phyloP scores from a whole-genome alignment of 441 rosid genomes.

The Euphorbia corollata region DNA sequence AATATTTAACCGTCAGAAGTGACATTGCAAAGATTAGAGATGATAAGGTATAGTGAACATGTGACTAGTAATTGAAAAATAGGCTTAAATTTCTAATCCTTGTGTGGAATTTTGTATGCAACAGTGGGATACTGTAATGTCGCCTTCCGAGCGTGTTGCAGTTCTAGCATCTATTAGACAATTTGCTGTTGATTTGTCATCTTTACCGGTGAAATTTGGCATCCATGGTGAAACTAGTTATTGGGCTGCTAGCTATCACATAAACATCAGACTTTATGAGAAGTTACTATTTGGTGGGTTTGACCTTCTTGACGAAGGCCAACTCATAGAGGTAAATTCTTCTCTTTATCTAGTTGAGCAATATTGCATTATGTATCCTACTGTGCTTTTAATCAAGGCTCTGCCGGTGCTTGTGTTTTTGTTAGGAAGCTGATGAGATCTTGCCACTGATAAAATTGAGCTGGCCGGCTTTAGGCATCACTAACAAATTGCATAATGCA shows the following conservation, averaged over 20 bases:
- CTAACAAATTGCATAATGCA: slow-evolving; percentile 68
- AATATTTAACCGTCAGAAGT: slow-evolving; percentile 45
- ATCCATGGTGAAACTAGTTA: slow-evolving; percentile 66
- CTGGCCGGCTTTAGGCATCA: slow-evolving; percentile 90
- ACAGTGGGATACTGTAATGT: slow-evolving; percentile 72
- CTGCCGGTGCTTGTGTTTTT: slow-evolving; percentile 22
- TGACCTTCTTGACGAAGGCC: slow-evolving; percentile 92
- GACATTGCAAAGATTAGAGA: slow-evolving; percentile 71
- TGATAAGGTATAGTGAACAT: slow-evolving; percentile 44
- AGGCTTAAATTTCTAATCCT: slow-evolving; percentile 20
- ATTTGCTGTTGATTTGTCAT: slow-evolving; percentile 51
- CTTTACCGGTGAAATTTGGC: slow-evolving; percentile 57
- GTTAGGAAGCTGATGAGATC: slow-evolving; percentile 66
- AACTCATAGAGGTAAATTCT: slow-evolving; percentile 70
- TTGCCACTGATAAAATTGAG: slow-evolving; percentile 56
- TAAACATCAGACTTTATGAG: slow-evolving; percentile 76
- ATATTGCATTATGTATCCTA: slow-evolving; percentile 10
- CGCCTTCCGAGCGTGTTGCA: slow-evolving; percentile 70
- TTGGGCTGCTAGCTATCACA: slow-evolving; percentile 76
- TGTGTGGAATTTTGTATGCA: slow-evolving; percentile 24
- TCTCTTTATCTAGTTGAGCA: slow-evolving; percentile 17
- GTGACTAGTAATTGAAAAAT: slow-evolving; percentile 13
- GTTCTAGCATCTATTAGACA: slow-evolving; percentile 65
- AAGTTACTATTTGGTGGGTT: slow-evolving; percentile 65
- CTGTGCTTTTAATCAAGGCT: slow-evolving; percentile 14